Percentiles rank a stretch among this genome's conserved stretches.
These are phyloP conservation scores for Trichoderma cornu-damae DNA, from an alignment of 2,329 filamentous ascomycete genomes.

Conservation along the genomic window DNA sequence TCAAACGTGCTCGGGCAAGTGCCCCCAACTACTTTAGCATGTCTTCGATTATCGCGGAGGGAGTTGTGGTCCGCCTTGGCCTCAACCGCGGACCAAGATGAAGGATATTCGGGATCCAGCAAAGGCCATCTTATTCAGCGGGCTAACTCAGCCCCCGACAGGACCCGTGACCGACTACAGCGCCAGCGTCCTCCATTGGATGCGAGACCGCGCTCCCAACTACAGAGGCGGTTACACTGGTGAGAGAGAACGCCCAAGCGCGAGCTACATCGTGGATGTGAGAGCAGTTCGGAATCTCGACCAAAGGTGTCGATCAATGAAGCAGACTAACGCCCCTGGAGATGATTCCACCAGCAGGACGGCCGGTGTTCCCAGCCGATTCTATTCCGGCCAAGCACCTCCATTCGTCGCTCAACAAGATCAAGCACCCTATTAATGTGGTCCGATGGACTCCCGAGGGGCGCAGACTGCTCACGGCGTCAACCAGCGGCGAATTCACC, in stretches of 20 bases:
- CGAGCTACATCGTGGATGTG: conserved; percentile 87
- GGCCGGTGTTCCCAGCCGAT: conserved; percentile 70
- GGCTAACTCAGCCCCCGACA: conserved; percentile 33
- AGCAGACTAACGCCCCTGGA: conserved; percentile 35
- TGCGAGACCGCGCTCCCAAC: conserved; percentile 65
- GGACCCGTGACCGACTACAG: conserved; percentile 92
- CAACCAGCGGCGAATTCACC: conserved; percentile 95
- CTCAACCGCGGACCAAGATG: background rate
- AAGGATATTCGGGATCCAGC: background rate
- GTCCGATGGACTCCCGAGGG: conserved; percentile 98
- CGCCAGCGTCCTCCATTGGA: conserved; percentile 85
- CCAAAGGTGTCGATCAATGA: background rate
- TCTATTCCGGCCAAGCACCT: conserved; percentile 91
- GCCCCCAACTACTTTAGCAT: background rate
- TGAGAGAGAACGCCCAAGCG: conserved; percentile 77
- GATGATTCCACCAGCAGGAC: conserved; percentile 82
- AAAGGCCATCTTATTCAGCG: background rate
- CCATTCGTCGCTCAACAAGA: conserved; percentile 97
- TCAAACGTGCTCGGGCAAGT: background rate
- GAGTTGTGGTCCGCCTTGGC: background rate
- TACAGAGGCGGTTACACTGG: conserved; percentile 67
- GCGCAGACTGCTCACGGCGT: conserved; percentile 82
- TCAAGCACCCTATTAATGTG: conserved; percentile 94
- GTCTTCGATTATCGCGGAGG: background rate
- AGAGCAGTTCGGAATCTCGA: background rate